A percentile compares a stretch with the other conserved stretches of the same genome.
Evolutionary conservation across 139 green algal genomes (phyloP).

Genomic region (Yamagishiella unicocca): DNA sequence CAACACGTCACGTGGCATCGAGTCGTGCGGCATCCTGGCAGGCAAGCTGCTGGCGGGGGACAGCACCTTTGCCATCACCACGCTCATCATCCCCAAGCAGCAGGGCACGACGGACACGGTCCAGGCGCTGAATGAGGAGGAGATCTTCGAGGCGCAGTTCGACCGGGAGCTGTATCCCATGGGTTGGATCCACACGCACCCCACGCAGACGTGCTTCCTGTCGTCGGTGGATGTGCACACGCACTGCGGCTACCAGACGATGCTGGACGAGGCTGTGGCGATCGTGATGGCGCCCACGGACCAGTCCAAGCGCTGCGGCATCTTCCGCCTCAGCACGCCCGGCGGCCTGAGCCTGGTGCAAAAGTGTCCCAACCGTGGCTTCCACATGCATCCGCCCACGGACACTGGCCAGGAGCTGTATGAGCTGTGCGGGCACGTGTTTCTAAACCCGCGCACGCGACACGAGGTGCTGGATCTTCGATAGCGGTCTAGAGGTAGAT

Average conservation of each 20-base stretch:
- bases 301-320: slow-evolving; percentile 75
- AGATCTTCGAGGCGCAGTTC: slow-evolving; percentile 86
- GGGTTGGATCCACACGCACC: slow-evolving; percentile 99
- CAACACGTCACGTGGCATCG: slow-evolving; percentile 71
- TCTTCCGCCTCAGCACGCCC: slow-evolving; percentile 94
- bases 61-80: slow-evolving; percentile 86
- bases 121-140: slow-evolving; percentile 90
- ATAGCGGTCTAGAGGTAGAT: slow-evolving; percentile 26
- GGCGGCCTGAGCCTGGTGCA: slow-evolving; percentile 92
- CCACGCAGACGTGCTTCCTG: slow-evolving; percentile 95
- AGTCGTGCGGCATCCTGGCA: slow-evolving; percentile 92
- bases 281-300: slow-evolving; percentile 96
- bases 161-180: slow-evolving; percentile 84
- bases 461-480: slow-evolving; percentile 92
- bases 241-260: slow-evolving; percentile 92
- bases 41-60: slow-evolving; percentile 78
- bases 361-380: slow-evolving; percentile 88
- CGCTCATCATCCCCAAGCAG: slow-evolving; percentile 96
- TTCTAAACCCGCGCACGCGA: slow-evolving; percentile 80
- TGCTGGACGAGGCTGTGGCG: slow-evolving; percentile 94
- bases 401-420: slow-evolving; percentile 89
- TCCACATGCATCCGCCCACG: slow-evolving; percentile 88
- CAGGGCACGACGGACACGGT: slow-evolving; percentile 88
- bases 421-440: slow-evolving; percentile 95
- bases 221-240: slow-evolving; percentile 97